Conservation (phyloP, 306 rosid genomes). For the Vicia sativa region DNA sequence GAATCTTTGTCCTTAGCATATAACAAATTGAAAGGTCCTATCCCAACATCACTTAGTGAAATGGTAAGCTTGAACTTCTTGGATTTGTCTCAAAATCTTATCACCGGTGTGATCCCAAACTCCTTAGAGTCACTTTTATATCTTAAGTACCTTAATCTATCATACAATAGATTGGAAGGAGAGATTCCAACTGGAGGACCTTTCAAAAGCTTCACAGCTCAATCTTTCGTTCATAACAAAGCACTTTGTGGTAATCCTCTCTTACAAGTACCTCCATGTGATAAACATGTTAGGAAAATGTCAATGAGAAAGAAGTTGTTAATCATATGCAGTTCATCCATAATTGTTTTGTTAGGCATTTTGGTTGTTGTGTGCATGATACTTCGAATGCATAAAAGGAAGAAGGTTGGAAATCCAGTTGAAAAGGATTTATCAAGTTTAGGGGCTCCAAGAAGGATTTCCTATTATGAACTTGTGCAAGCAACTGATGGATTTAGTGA, state of each 20-base stretch:
- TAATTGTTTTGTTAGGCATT: conserved; percentile 2
- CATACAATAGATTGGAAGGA: conserved; percentile 39
- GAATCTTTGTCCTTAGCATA: conserved; percentile 24
- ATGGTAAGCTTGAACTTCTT: conserved; percentile 29
- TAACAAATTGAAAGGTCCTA: conserved; percentile 37
- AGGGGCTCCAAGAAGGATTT: conserved; percentile 16
- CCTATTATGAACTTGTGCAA: conserved; percentile 23
- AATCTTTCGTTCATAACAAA: conserved; percentile 38
- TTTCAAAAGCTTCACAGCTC: conserved; percentile 36
- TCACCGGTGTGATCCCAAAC: conserved; percentile 41
- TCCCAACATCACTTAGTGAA: conserved; percentile 37
- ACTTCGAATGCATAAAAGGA: background rate
- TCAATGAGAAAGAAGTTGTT: background rate
- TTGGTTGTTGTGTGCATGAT: background rate
- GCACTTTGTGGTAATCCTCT: conserved; percentile 41
- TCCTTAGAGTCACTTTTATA: conserved; percentile 35
- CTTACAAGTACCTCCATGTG: conserved; percentile 41
- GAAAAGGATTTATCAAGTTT: conserved; percentile 4
- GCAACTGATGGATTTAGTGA: conserved; percentile 8
- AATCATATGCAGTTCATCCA: conserved; percentile 1
- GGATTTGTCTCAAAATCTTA: conserved; percentile 35
- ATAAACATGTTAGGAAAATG: background rate
- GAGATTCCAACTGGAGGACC: conserved; percentile 42
- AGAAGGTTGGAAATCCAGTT: background rate
- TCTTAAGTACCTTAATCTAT: conserved; percentile 35